These are phyloP conservation scores for Erigeron canadensis DNA, from an alignment of 129 eudicot species.

Conservation along the genomic window DNA sequence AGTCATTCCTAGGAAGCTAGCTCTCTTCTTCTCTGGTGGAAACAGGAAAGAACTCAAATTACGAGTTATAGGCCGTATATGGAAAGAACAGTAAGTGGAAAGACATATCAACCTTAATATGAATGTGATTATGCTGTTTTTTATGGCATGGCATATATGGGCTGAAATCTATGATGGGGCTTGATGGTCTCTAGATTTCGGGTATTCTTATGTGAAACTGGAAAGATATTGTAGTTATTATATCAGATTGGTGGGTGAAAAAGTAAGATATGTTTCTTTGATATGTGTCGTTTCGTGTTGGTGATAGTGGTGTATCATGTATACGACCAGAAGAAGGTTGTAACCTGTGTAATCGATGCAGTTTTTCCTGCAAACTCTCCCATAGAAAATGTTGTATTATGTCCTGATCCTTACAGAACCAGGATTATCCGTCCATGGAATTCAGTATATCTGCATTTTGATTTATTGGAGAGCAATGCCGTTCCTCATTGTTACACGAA, in stretches of 20 bases:
- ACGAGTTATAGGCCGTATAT: conserved; percentile 44
- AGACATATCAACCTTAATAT: neutral
- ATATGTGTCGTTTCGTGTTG: neutral
- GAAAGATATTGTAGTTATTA: conserved; percentile 1
- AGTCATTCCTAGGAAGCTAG: conserved; percentile 41
- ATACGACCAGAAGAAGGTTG: neutral
- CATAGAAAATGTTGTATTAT: neutral
- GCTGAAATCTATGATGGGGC: conserved; percentile 26
- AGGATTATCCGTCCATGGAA: no score
- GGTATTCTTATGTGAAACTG: neutral
- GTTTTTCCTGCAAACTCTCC: neutral
- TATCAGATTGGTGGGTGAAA: conserved; percentile 24
- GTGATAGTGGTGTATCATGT: neutral
- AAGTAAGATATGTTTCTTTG: conserved; percentile 3
- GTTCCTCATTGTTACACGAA: no score
- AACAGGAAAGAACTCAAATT: conserved; percentile 48
- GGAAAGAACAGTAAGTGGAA: conserved; percentile 40
- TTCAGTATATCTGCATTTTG: no score
- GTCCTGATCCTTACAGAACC: no score
- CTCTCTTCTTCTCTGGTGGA: conserved; percentile 49
- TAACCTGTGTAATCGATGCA: neutral
- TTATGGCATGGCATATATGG: conserved; percentile 19
- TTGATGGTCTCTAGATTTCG: conserved; percentile 21
- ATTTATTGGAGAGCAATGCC: no score
- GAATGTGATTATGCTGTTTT: conserved; percentile 8